These are phyloP conservation scores for Coniochaeta hoffmannii DNA, from an alignment of 2,329 filamentous ascomycete species.

Conservation along the genomic window DNA sequence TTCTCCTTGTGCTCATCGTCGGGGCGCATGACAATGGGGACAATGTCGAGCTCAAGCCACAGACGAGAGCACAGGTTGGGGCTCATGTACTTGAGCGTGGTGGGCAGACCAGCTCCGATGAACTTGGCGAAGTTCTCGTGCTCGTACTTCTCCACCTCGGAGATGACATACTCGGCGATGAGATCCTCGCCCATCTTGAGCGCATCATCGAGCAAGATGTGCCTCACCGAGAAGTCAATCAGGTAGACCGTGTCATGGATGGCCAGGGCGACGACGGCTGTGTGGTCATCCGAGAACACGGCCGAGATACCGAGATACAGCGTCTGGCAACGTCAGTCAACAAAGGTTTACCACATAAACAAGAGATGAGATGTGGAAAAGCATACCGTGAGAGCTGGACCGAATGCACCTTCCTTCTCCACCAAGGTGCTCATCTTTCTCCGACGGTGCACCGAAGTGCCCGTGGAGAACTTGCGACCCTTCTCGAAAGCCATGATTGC, in stretches of 20 bases:
- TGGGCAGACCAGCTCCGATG: constrained; percentile 63
- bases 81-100: constrained; percentile 49
- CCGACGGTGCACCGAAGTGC: constrained; percentile 36
- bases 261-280: constrained; percentile 56
- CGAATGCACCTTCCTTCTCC: constrained; percentile 34
- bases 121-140: constrained; percentile 65
- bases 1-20: constrained; percentile 34
- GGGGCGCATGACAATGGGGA: constrained; percentile 58
- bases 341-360: neutral
- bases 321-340: constrained; percentile 28
- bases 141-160: constrained; percentile 51
- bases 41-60: constrained; percentile 70
- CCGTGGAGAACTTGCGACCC: constrained; percentile 34
- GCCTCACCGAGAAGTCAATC: constrained; percentile 61
- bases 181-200: constrained; percentile 32
- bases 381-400: constrained; percentile 38
- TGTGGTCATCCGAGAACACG: constrained; percentile 39
- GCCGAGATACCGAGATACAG: constrained; percentile 58
- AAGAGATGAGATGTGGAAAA: neutral
- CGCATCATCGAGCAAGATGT: constrained; percentile 38
- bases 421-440: constrained; percentile 37
- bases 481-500: constrained; percentile 20
- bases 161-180: constrained; percentile 54
- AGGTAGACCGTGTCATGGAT: constrained; percentile 70
- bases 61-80: constrained; percentile 61